These are phyloP conservation scores for Plasmodium relictum DNA, from an alignment of 169 alveolate species.

Conservation along the genomic window DNA sequence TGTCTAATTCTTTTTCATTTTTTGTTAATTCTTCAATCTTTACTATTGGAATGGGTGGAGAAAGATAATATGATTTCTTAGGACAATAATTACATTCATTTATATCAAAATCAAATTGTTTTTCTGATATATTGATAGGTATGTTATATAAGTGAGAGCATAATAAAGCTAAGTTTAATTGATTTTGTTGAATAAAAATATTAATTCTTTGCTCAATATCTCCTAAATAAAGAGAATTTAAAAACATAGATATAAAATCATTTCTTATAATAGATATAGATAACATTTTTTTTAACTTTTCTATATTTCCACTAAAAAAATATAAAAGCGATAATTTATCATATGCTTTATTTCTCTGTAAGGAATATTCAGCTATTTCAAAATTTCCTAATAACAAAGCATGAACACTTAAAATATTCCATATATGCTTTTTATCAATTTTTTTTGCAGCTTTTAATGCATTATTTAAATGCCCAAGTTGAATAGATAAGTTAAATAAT, in stretches of 20 bases:
- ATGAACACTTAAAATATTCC: slow-evolving; percentile 83
- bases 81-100: slow-evolving; percentile 47
- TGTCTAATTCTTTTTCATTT: background rate
- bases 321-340: slow-evolving; percentile 92
- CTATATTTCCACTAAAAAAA: slow-evolving; percentile 88
- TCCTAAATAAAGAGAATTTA: slow-evolving; percentile 85
- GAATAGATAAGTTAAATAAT: slow-evolving; percentile 81
- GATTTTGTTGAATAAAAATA: slow-evolving; percentile 87
- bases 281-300: slow-evolving; percentile 83
- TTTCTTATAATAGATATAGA: slow-evolving; percentile 81
- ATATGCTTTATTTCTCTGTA: slow-evolving; percentile 88
- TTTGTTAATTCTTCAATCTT: slow-evolving; percentile 14
- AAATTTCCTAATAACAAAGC: slow-evolving; percentile 88
- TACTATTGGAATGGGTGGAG: slow-evolving; percentile 70
- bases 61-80: slow-evolving; percentile 33
- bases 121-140: slow-evolving; percentile 77
- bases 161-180: slow-evolving; percentile 86
- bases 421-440: slow-evolving; percentile 80
- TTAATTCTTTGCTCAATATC: slow-evolving; percentile 88
- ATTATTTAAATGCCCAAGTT: slow-evolving; percentile 78
- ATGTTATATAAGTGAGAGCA: slow-evolving; percentile 81
- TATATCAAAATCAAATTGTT: slow-evolving; percentile 71
- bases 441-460: slow-evolving; percentile 83
- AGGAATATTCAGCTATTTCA: slow-evolving; percentile 92
- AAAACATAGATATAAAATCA: slow-evolving; percentile 86